phyloP scores from a whole-genome alignment of 2,329 filamentous ascomycete genomes.

The Penicillium sp. region DNA sequence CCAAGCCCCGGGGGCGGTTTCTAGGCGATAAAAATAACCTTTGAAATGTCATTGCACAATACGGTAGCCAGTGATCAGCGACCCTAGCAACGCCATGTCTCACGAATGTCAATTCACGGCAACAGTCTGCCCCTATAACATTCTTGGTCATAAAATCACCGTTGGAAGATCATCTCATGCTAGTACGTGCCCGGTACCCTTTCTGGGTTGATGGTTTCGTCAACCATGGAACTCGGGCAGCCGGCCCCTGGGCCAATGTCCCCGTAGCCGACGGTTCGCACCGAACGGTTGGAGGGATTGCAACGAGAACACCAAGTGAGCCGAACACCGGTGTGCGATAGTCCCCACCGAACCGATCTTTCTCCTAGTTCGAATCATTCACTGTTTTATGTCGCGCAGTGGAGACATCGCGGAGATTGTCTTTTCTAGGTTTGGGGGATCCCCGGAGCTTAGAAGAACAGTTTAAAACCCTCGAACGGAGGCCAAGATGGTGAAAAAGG shows the following conservation, averaged over 20 bases:
- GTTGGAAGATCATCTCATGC: neutral
- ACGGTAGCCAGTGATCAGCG: constrained; percentile 5
- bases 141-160: neutral
- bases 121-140: neutral
- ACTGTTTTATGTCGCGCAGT: constrained; percentile 3
- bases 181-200: no score
- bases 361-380: neutral
- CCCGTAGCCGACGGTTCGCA: neutral
- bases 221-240: constrained; percentile 9
- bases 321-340: constrained; percentile 11
- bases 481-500: neutral
- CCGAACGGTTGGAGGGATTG: constrained; percentile 19
- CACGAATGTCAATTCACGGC: constrained; percentile 1
- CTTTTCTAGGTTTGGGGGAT: neutral
- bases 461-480: neutral
- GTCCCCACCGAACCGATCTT: constrained; percentile 17
- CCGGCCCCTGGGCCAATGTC: neutral
- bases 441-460: neutral
- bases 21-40: neutral
- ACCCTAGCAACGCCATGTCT: constrained; percentile 18
- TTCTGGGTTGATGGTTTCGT: neutral
- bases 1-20: neutral
- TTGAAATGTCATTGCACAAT: constrained; percentile 9
- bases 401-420: constrained; percentile 5
- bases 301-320: constrained; percentile 9